These are phyloP conservation scores for Bacterosira constricta DNA, from an alignment of 108 stramenopile genomes.

Conservation along the genomic window DNA sequence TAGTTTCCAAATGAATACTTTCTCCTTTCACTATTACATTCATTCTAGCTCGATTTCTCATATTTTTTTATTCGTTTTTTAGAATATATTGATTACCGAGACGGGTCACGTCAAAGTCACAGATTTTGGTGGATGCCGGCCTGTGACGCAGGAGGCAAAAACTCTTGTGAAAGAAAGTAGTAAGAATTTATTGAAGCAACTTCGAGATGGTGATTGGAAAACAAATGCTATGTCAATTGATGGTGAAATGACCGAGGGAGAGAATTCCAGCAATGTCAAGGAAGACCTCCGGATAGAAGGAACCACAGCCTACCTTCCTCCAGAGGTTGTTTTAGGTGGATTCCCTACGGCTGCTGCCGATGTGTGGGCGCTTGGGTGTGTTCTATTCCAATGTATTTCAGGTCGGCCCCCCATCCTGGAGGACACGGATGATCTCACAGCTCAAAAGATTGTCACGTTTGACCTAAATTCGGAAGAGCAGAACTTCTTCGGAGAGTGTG, in stretches of 20 bases:
- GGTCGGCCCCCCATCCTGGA: slow-evolving; percentile 93
- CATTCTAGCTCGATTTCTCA: background rate
- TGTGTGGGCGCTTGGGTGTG: slow-evolving; percentile 97
- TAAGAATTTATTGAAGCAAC: slow-evolving; percentile 57
- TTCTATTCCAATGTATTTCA: slow-evolving; percentile 89
- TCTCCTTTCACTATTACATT: background rate
- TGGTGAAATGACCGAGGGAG: slow-evolving; percentile 3
- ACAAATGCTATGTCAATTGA: background rate
- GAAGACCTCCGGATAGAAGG: slow-evolving; percentile 93
- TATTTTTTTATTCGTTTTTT: background rate
- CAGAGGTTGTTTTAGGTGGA: slow-evolving; percentile 91
- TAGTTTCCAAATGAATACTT: background rate
- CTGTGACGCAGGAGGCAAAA: slow-evolving; percentile 76
- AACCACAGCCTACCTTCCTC: slow-evolving; percentile 95
- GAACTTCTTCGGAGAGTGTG: slow-evolving; percentile 59
- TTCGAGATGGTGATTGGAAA: slow-evolving; percentile 94
- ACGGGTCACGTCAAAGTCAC: slow-evolving; percentile 95
- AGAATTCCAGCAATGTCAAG: slow-evolving; percentile 26
- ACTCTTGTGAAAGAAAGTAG: slow-evolving; percentile 41
- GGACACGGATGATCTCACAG: slow-evolving; percentile 69
- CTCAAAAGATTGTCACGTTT: slow-evolving; percentile 86
- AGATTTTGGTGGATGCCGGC: slow-evolving; percentile 96
- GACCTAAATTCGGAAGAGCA: slow-evolving; percentile 31
- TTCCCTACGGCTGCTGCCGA: slow-evolving; percentile 83
- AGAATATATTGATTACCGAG: slow-evolving; percentile 94